Evolutionary conservation across 768 basidiomycete genomes (phyloP).

Genomic region (Pisolithus tinctorius): DNA sequence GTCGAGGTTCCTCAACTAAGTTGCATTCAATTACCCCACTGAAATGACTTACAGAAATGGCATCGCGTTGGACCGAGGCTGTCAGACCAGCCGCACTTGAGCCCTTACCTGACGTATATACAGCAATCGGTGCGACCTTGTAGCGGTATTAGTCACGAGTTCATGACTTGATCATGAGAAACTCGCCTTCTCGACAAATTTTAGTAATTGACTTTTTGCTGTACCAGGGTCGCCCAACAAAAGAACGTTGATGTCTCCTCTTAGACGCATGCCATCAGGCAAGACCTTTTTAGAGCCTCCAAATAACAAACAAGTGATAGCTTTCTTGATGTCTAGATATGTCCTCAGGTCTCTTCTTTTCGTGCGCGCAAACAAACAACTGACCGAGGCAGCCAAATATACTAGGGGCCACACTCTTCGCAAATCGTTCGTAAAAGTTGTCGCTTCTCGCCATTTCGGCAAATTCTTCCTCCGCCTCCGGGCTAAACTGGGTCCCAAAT

Average conservation of each 20-base stretch:
- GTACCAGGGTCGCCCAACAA: constrained; percentile 97
- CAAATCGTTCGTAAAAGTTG: constrained; percentile 88
- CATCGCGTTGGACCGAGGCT: constrained; percentile 92
- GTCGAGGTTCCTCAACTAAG: constrained; percentile 6
- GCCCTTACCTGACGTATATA: constrained; percentile 98
- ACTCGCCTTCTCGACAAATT: constrained; percentile 91
- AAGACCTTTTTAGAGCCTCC: constrained; percentile 96
- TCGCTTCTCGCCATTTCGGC: constrained; percentile 84
- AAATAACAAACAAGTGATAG: constrained; percentile 91
- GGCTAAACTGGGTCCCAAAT: constrained; percentile 82
- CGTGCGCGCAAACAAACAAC: background rate
- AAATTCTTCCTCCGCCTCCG: constrained; percentile 97
- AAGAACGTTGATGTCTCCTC: constrained; percentile 97
- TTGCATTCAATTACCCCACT: background rate
- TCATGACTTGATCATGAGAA: background rate
- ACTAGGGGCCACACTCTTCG: constrained; percentile 91
- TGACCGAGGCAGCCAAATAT: constrained; percentile 91
- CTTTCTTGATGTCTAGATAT: constrained; percentile 91
- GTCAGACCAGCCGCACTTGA: constrained; percentile 98
- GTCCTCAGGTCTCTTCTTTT: constrained; percentile 4
- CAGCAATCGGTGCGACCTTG: constrained; percentile 93
- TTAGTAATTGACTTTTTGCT: constrained; percentile 94
- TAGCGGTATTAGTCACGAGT: constrained; percentile 1
- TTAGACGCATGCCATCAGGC: constrained; percentile 93
- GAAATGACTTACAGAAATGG: constrained; percentile 62